Evolutionary conservation across 1,284 basidiomycete species (phyloP).

Genomic region (Cryptococcus jaspeensis): DNA sequence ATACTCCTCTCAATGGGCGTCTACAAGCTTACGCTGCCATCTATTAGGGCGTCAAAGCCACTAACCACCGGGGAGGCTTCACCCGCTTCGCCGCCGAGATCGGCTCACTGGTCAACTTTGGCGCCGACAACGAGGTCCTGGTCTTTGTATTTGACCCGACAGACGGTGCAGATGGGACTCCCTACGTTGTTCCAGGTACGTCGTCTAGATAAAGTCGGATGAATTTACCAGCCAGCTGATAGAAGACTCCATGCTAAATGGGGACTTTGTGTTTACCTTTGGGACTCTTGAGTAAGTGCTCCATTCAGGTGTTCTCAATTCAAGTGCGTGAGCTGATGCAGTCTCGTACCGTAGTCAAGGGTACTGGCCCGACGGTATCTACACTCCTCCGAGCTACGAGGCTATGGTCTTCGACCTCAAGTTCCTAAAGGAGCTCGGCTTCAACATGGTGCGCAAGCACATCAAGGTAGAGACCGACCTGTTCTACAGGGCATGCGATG

Average conservation of each 20-base stretch:
- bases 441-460: slow-evolving; percentile 31
- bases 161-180: slow-evolving; percentile 9
- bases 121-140: slow-evolving; percentile 16
- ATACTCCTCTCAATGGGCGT: background rate
- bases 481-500: slow-evolving; percentile 24
- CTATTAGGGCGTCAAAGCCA: slow-evolving; percentile 18
- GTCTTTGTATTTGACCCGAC: slow-evolving; percentile 28
- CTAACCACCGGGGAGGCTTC: slow-evolving; percentile 22
- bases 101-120: slow-evolving; percentile 13
- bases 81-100: slow-evolving; percentile 20
- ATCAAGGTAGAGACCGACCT: slow-evolving; percentile 28
- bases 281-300: slow-evolving; percentile 23
- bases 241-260: slow-evolving; percentile 15
- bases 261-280: slow-evolving; percentile 20
- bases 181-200: slow-evolving; percentile 15
- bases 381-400: slow-evolving; percentile 22
- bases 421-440: slow-evolving; percentile 17
- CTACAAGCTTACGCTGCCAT: background rate
- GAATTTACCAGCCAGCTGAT: background rate
- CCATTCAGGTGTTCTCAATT: background rate
- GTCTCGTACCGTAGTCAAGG: slow-evolving; percentile 15
- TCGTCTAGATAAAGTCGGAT: background rate
- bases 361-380: slow-evolving; percentile 28
- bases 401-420: slow-evolving; percentile 25
- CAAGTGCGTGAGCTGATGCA: background rate